Percentiles rank a stretch among this genome's conserved stretches.
Evolutionary conservation across 2,329 filamentous ascomycete genomes (phyloP).

Genomic region (Pseudogymnoascus sp.): DNA sequence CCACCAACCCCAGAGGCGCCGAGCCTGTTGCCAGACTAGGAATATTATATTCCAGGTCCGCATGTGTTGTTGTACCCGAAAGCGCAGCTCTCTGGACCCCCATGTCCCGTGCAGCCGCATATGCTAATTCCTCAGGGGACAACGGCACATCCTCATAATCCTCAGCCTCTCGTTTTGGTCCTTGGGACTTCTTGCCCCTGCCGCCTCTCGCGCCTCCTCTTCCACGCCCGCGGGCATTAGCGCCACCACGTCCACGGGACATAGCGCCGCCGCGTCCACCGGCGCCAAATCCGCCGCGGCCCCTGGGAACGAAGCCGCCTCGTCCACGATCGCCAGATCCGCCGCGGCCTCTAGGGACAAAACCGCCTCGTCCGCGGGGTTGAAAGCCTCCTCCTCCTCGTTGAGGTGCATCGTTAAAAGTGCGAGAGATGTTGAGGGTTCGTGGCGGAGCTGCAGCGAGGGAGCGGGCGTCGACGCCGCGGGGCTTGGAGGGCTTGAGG

Average conservation of each 20-base stretch:
- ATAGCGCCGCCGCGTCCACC: constrained; percentile 13
- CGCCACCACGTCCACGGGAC: constrained; percentile 12
- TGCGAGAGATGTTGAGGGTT: constrained; percentile 15
- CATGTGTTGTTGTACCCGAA: constrained; percentile 20
- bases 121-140: constrained; percentile 20
- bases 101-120: constrained; percentile 19
- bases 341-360: neutral
- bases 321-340: neutral
- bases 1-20: constrained; percentile 18
- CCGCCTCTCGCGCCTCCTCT: constrained; percentile 33
- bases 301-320: neutral
- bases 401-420: neutral
- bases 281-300: neutral
- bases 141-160: constrained; percentile 17
- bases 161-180: neutral
- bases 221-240: constrained; percentile 17
- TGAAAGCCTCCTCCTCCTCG: neutral
- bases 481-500: constrained; percentile 17
- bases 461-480: constrained; percentile 28
- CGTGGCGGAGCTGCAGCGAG: constrained; percentile 24
- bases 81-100: constrained; percentile 23
- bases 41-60: constrained; percentile 18
- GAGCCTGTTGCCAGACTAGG: constrained; percentile 21
- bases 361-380: neutral
- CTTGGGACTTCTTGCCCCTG: constrained; percentile 35